Base-by-base conservation (phyloP, 148 eudicot genomes). In the Cornus florida region DNA sequence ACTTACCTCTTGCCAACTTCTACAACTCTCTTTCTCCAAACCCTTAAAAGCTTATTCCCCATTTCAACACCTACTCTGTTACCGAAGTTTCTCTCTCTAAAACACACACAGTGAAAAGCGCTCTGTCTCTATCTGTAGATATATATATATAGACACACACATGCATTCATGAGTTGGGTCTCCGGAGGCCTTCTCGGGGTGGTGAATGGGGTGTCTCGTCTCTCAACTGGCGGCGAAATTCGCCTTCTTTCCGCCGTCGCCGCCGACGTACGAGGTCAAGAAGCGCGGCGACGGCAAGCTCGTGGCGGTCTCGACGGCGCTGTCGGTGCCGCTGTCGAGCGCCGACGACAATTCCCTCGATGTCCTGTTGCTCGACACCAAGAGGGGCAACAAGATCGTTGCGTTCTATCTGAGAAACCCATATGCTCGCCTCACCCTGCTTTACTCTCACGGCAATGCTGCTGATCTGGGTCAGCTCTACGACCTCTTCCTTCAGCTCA, bases 391-490 rank as follows among this genome's bases (percentile, higher is more conserved):
- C 83, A 89, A 93, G 83, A 95, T 95, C 79, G 93, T 93, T 0
- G 99, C 93, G 11, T 95, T 95, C 71, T 95, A 90, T 71, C 65
- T 95, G 67, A 87, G 83, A 65, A 92, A 95, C 75, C 99, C 99
- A 0, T 89, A 84, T 78, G 97, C 99, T 8, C 85, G 95, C 46
- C 93, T 95, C 20, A 95, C 99, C 67, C 57, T 95, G 73, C 86
- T 95, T 20, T 95, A 95, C 78, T 95, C 99, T 14, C 99, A 95
- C 84, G 99, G 97, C 23, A 95, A 95, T 91, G 99, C 99, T 4
- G 97, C 97, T 92, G 99, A 95, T 84, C 90, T 95, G 80, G 99
- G 95, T 14, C 99, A 95, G 79, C 94, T 95, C 10, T 95, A 86
- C 82, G 97, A 95, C 80, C 91, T 95, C 82, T 95, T 95, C 86